phyloP scores from a whole-genome alignment of 805 yeast genomes.

The Kodamaea leandrae region DNA sequence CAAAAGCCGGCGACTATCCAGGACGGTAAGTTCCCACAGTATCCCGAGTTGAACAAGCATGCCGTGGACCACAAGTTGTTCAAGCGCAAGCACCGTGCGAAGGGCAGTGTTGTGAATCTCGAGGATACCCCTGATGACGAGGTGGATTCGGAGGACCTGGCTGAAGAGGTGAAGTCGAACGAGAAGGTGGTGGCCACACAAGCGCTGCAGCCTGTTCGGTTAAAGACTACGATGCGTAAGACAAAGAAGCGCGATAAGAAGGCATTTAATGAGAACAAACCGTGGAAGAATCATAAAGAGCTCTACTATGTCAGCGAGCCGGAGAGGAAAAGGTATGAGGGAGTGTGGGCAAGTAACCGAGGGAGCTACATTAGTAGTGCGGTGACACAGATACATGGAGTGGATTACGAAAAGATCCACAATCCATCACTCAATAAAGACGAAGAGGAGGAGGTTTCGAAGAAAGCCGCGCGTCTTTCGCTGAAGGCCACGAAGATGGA shows the following conservation, averaged over 20 bases:
- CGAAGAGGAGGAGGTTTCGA: constrained; percentile 20
- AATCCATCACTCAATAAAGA: constrained; percentile 13
- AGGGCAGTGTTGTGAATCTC: constrained; percentile 4
- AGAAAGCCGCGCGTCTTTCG: constrained; percentile 37
- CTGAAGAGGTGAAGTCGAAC: not conserved
- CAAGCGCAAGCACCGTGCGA: constrained; percentile 17
- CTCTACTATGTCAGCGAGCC: constrained; percentile 48
- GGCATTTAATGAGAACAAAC: constrained; percentile 80
- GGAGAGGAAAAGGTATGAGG: constrained; percentile 88
- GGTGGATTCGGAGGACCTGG: constrained; percentile 1
- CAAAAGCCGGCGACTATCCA: constrained; percentile 2
- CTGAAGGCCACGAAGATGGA: constrained; percentile 24
- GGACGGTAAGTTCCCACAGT: constrained; percentile 29
- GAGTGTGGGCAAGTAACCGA: constrained; percentile 87
- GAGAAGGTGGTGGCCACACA: not conserved
- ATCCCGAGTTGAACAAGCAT: constrained; percentile 21
- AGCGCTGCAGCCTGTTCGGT: constrained; percentile 28
- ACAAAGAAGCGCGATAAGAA: constrained; percentile 38
- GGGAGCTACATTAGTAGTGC: constrained; percentile 54
- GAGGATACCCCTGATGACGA: constrained; percentile 10
- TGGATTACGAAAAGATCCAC: constrained; percentile 22
- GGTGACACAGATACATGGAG: constrained; percentile 29
- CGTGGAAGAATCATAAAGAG: constrained; percentile 86
- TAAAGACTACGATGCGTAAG: constrained; percentile 53
- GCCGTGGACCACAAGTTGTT: constrained; percentile 15